phyloP scores from a whole-genome alignment of 352 stramenopile species.

The Phytophthora pseudosyringae region DNA sequence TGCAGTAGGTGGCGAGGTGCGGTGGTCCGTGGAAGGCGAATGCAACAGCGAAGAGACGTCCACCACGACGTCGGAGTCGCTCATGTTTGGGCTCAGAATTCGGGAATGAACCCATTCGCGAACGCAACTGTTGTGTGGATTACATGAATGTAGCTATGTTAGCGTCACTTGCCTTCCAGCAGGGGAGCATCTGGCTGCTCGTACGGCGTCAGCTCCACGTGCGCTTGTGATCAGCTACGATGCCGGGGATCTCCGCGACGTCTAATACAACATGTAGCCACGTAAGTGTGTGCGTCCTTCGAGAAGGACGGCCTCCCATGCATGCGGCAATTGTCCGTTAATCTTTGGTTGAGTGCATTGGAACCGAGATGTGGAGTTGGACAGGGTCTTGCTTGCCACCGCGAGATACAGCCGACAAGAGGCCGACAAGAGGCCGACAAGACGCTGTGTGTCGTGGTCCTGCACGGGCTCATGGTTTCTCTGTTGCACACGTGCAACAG shows the following conservation, averaged over 20 bases:
- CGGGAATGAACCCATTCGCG: background rate
- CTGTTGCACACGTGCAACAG: too few relatives aligned
- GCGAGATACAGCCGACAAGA: too few relatives aligned
- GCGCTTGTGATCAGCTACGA: conserved; percentile 53
- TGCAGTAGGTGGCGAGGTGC: background rate
- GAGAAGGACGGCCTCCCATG: conserved; percentile 48
- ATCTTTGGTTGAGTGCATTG: conserved; percentile 62
- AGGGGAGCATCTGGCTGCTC: conserved; percentile 22
- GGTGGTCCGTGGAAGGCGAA: background rate
- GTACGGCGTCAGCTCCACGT: too few relatives aligned
- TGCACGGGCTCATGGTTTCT: too few relatives aligned
- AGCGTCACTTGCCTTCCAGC: conserved; percentile 4
- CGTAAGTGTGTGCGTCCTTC: conserved; percentile 22
- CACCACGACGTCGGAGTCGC: conserved; percentile 29
- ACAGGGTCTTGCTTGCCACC: too few relatives aligned
- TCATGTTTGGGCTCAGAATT: conserved; percentile 20
- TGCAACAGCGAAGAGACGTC: conserved; percentile 28
- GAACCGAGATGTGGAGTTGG: too few relatives aligned
- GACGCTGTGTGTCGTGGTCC: too few relatives aligned
- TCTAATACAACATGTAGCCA: conserved; percentile 1
- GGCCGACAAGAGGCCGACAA: too few relatives aligned
- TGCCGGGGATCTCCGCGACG: conserved; percentile 8
- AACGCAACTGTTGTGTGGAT: background rate
- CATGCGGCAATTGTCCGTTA: conserved; percentile 52
- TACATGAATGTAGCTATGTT: background rate